Evolutionary conservation across 23 red algal species (phyloP).

Genomic region (Gracilaria caudata): DNA sequence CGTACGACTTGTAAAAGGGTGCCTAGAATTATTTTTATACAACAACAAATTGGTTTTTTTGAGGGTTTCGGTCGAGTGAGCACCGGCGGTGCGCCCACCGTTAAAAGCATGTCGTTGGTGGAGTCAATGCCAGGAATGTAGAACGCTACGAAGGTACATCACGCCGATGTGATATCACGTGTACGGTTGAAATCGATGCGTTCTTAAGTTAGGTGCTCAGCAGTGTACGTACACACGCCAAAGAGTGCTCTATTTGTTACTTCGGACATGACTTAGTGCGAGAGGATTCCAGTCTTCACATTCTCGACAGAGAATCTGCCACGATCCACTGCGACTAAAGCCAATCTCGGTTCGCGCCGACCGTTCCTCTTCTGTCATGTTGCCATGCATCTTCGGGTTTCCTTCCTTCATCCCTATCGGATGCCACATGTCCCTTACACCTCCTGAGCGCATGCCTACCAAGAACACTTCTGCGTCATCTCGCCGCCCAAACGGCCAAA

Average conservation of each 20-base stretch:
- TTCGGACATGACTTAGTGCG: neutral
- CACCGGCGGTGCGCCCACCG: too few species aligned
- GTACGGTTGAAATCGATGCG: neutral
- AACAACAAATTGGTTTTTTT: too few species aligned
- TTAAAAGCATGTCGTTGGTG: too few species aligned
- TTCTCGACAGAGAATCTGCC: neutral
- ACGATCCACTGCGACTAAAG: neutral
- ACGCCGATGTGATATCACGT: conserved; percentile 4
- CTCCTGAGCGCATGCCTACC: neutral
- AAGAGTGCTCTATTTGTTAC: too few species aligned
- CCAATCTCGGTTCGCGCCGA: neutral
- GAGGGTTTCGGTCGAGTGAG: too few species aligned
- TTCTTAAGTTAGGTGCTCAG: neutral
- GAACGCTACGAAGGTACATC: too few species aligned
- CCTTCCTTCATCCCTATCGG: conserved; percentile 26
- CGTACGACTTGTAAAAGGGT: too few species aligned
- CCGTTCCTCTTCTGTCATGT: neutral
- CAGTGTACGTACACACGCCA: neutral
- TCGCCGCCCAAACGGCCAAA: conserved; percentile 15
- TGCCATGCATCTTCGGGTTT: neutral
- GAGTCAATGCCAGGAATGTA: too few species aligned
- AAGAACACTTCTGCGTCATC: neutral
- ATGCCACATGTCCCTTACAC: conserved; percentile 1
- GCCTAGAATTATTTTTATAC: too few species aligned
- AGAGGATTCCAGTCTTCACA: neutral